These are phyloP conservation scores for Excoecaria cochinchinensis DNA, from an alignment of 345 rosid species.

Conservation along the genomic window DNA sequence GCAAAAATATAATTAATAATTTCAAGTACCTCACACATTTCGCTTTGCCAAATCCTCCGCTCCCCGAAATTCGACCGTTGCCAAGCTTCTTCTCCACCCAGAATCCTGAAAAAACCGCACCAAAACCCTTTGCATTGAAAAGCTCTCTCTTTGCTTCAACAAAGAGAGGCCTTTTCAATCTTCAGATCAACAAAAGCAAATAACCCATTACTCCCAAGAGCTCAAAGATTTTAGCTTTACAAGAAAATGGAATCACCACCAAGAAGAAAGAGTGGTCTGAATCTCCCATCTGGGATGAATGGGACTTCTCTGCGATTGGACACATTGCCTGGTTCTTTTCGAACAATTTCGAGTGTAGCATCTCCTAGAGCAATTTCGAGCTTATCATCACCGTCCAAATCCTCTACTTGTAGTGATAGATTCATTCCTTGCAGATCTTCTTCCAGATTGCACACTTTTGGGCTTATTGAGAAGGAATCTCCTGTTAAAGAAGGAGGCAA, in stretches of 20 bases:
- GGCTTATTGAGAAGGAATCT: slow-evolving; percentile 67
- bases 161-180: slow-evolving; percentile 30
- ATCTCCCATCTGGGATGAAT: slow-evolving; percentile 88
- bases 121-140: slow-evolving; percentile 9
- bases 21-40: background rate
- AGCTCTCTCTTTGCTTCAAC: slow-evolving; percentile 16
- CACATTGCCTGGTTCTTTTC: slow-evolving; percentile 31
- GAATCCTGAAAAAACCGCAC: background rate
- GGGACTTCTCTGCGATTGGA: slow-evolving; percentile 66
- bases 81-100: slow-evolving; percentile 20
- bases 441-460: slow-evolving; percentile 83
- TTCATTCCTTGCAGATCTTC: slow-evolving; percentile 98
- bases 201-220: background rate
- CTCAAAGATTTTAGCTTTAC: background rate
- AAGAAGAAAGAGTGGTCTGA: slow-evolving; percentile 63
- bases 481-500: slow-evolving; percentile 95
- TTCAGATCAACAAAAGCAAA: background rate
- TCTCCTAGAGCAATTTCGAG: slow-evolving; percentile 69
- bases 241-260: slow-evolving; percentile 63
- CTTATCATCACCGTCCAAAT: slow-evolving; percentile 72
- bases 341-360: slow-evolving; percentile 6
- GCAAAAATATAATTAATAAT: background rate
- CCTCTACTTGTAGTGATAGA: slow-evolving; percentile 75
- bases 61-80: slow-evolving; percentile 50
- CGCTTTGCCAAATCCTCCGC: slow-evolving; percentile 1